Evolutionary conservation across 2,329 filamentous ascomycete species (phyloP).

Genomic region (Geosmithia morbida): DNA sequence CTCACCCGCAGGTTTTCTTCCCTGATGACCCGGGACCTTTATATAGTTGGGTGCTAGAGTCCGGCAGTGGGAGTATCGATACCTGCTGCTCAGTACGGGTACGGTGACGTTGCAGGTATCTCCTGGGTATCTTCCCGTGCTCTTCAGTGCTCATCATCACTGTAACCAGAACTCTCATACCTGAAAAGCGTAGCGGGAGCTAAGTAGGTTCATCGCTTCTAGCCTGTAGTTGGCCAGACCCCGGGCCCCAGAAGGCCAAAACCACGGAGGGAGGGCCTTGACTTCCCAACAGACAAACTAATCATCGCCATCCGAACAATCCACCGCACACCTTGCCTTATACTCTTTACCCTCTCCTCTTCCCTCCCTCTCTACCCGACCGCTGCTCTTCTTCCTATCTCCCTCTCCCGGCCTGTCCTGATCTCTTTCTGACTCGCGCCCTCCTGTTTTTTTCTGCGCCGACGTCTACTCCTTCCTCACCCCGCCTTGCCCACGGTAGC

Average conservation of each 20-base stretch:
- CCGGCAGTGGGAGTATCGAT: too few relatives aligned
- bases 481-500: constrained; percentile 1
- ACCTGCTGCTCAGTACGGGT: too few relatives aligned
- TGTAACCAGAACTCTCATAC: too few relatives aligned
- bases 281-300: neutral
- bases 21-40: too few relatives aligned
- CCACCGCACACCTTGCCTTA: neutral
- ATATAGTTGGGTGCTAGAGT: too few relatives aligned
- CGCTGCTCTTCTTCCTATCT: neutral
- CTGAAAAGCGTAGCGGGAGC: too few relatives aligned
- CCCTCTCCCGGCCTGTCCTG: neutral
- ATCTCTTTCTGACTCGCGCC: neutral
- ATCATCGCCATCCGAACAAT: neutral
- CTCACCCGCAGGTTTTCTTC: too few relatives aligned
- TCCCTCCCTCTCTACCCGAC: neutral
- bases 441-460: neutral
- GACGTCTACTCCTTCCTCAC: neutral
- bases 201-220: too few relatives aligned
- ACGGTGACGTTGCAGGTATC: too few relatives aligned
- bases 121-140: too few relatives aligned
- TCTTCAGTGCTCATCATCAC: too few relatives aligned
- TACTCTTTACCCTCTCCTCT: neutral
- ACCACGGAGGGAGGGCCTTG: neutral
- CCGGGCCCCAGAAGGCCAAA: neutral
- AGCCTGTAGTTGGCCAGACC: too few relatives aligned